Evolutionary conservation across 2,329 filamentous ascomycete species (phyloP), one percentile per base, ranked within the genome.

Genomic region (Hypoxylon sp.): DNA sequence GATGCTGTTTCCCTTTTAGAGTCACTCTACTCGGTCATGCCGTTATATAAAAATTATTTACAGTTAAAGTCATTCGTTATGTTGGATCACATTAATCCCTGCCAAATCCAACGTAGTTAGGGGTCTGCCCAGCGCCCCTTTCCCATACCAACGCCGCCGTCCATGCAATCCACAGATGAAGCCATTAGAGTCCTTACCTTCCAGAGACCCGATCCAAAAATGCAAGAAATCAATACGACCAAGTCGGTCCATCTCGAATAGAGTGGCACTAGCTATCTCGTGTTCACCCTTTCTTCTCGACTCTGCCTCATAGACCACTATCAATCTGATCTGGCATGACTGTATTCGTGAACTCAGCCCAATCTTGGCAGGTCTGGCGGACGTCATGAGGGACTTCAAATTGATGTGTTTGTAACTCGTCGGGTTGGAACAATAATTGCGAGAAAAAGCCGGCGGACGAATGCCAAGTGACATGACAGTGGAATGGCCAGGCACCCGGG

Each of bases 401-500:
- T 10, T 75, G 37, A 2, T 21, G 37, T 17, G n/a, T 27, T 13
- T 3, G 15, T 31, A 78, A 50, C 54, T 72, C 19, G 37, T 77
- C 72, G 19, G 75, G 71, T 32, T 62, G 65, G 68, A 78, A 77
- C 1, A 85, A 73, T 53, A 84, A 77, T 71, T 84, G 81, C 56
- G 82, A 73, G 19, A 82, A 82, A 53, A 84, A 79, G 3, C 83
- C 82, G 27, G 80, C 77, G 6, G 80, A 81, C 0, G 82, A 80
- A 70, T 87, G 85, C 78, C 83, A 85, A 7, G 80, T 79, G 2
- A 85, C 83, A 71, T 86, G 84, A 72, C 84, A 86, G 72, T 86
- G 84, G 70, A 86, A 80, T 0, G 84, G 74, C 84, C 84, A 86
- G 0, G 78, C 76, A 0, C 85, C 85, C 1, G 85, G 83, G 74